A percentile compares a stretch with the other conserved stretches of the same genome.
phyloP scores from a whole-genome alignment of 1,284 basidiomycete species.

The Pyrrhoderma lamaoense region DNA sequence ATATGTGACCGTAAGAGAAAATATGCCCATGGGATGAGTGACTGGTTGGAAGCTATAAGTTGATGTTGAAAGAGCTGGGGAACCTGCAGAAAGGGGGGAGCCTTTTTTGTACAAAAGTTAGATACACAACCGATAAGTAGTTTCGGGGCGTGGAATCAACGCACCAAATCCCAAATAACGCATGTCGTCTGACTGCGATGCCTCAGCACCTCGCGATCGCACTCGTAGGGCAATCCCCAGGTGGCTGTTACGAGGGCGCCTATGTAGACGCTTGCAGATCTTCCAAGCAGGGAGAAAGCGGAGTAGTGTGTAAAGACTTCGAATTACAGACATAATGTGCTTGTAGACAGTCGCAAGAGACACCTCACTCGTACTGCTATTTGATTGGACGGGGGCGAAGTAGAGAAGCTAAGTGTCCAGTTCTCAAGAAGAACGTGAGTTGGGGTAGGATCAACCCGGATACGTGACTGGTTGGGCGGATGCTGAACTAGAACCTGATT shows the following conservation, averaged over 20 bases:
- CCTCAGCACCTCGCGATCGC: conserved; percentile 24
- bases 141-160: conserved; percentile 17
- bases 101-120: conserved; percentile 27
- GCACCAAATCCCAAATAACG: conserved; percentile 34
- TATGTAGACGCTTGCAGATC: conserved; percentile 52
- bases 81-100: conserved; percentile 34
- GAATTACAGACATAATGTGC: conserved; percentile 70
- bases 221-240: conserved; percentile 50
- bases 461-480: conserved; percentile 48
- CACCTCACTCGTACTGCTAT: conserved; percentile 32
- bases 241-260: conserved; percentile 39
- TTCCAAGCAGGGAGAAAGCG: conserved; percentile 69
- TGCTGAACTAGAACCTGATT: conserved; percentile 67
- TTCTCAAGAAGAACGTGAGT: conserved; percentile 63
- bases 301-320: conserved; percentile 64
- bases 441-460: conserved; percentile 60
- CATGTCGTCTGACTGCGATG: conserved; percentile 24
- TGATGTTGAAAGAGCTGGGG: conserved; percentile 39
- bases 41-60: conserved; percentile 54
- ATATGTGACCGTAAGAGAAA: conserved; percentile 55
- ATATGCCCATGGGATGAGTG: conserved; percentile 58
- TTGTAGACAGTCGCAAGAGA: conserved; percentile 75
- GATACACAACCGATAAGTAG: conserved; percentile 16
- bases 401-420: conserved; percentile 52
- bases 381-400: conserved; percentile 20